These are phyloP conservation scores for Xylaria sp. DNA, from an alignment of 2,329 filamentous ascomycete species.

Conservation along the genomic window DNA sequence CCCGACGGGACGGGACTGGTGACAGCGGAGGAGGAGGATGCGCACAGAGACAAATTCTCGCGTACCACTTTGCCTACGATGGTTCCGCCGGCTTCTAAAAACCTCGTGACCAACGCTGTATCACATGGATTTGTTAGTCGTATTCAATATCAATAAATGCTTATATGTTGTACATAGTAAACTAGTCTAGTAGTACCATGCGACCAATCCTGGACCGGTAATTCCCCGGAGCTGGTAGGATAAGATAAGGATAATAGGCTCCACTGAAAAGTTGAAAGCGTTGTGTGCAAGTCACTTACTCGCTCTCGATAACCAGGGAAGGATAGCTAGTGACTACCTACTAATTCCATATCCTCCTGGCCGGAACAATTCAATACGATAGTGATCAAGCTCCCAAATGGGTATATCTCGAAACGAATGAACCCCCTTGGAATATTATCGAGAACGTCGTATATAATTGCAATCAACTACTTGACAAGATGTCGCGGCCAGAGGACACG, in stretches of 20 bases:
- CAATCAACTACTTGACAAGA: conserved; percentile 59
- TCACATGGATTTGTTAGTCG: too few relatives aligned
- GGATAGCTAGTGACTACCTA: background rate
- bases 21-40: too few relatives aligned
- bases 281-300: background rate
- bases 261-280: conserved; percentile 46
- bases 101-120: too few relatives aligned
- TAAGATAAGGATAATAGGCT: conserved; percentile 39
- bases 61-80: too few relatives aligned
- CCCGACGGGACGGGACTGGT: too few relatives aligned
- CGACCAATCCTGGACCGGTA: conserved; percentile 25
- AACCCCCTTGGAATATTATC: background rate
- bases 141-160: too few relatives aligned
- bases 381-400: conserved; percentile 5
- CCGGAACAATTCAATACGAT: conserved; percentile 5
- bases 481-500: conserved; percentile 97
- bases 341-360: too few relatives aligned
- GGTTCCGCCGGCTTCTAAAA: too few relatives aligned
- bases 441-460: background rate
- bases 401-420: background rate
- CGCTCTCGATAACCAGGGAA: background rate
- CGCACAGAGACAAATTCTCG: too few relatives aligned
- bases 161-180: too few relatives aligned
- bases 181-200: too few relatives aligned
- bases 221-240: conserved; percentile 34